These are phyloP conservation scores for Fusarium abutilonis DNA, from an alignment of 2,329 filamentous ascomycete species.

Conservation along the genomic window DNA sequence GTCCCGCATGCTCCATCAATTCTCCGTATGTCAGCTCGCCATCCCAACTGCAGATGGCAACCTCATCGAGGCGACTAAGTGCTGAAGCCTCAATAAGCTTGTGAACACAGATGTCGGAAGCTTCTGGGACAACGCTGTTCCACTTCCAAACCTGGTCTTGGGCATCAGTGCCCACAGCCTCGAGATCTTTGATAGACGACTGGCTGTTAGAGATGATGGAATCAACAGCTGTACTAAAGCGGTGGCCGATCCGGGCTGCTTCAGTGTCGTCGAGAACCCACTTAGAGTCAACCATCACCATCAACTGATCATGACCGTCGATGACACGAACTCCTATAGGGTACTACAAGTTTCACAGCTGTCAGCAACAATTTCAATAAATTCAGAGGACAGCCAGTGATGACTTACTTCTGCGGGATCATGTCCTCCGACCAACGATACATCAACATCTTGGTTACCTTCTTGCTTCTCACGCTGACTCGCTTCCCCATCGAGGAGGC, in stretches of 20 bases:
- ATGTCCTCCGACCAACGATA: too few species aligned
- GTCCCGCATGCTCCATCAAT: neutral
- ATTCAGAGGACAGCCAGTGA: too few species aligned
- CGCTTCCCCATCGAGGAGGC: too few species aligned
- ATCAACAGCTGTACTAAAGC: neutral
- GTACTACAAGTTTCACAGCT: too few species aligned
- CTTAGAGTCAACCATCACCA: neutral
- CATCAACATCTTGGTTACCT: too few species aligned
- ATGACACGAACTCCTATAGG: conserved; percentile 6
- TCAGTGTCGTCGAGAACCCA: neutral
- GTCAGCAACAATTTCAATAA: too few species aligned
- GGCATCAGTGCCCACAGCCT: neutral
- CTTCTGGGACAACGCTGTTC: conserved; percentile 1
- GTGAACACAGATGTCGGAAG: neutral
- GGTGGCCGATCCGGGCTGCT: conserved; percentile 1
- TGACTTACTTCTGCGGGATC: too few species aligned
- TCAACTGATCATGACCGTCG: neutral
- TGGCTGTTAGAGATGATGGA: conserved; percentile 7
- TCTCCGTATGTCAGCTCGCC: neutral
- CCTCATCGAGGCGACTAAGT: too few species aligned
- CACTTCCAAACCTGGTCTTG: neutral
- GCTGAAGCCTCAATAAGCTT: neutral
- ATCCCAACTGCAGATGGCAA: conserved; percentile 4
- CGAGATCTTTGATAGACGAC: neutral
- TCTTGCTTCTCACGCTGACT: too few species aligned